Base-by-base conservation (phyloP, 805 yeast species). In the Saccharomycopsis sp. region DNA sequence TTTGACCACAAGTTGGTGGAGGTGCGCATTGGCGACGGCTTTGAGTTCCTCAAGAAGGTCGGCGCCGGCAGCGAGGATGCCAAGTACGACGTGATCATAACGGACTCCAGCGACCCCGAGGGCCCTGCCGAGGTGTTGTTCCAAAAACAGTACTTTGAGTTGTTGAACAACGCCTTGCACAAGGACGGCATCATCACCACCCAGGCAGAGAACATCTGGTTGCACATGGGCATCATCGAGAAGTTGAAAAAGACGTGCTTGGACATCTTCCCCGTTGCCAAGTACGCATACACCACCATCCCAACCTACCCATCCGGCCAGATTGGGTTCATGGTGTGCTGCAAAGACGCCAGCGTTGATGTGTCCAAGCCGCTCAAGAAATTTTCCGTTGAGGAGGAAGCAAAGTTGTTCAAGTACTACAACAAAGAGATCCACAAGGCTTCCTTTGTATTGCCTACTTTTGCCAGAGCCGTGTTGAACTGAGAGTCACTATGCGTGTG, bases 301-400 rank as follows among this genome's bases (percentile, higher is more conserved):
- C 98, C 98, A 58, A 88, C 97, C 45, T 89, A 89, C 58, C 95
- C 98, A 50, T 79, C 95, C 15, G 98, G 98, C 50, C 94, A 87
- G 61, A 81, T 89, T 56, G 98, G 97, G n/a, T 85, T 92, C 66
- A 85, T 89, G 95, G 88, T 89, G 46, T 88, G 96, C 62, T 73
- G 80, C 49, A 89, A 87, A 68, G 81, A 83, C 57, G 58, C 73
- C 12, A 52, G 61, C 19, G 77, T 79, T 37, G 67, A 80, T 49
- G 81, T 89, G 44, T 69, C 64, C 53, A 67, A 62, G 50, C 96
- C 97, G 36, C 50, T 73, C 48, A 76, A 96, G 61, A 65, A 69
- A 23, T 63, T 82, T 60, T 59, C 75, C 39, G 72, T 67, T 34
- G 79, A 71, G 45, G 72, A 74, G 48, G 94, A 83, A 58, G 62